Evolutionary conservation across 768 basidiomycete species (phyloP).

Genomic region (Leccinum pellstonianum): DNA sequence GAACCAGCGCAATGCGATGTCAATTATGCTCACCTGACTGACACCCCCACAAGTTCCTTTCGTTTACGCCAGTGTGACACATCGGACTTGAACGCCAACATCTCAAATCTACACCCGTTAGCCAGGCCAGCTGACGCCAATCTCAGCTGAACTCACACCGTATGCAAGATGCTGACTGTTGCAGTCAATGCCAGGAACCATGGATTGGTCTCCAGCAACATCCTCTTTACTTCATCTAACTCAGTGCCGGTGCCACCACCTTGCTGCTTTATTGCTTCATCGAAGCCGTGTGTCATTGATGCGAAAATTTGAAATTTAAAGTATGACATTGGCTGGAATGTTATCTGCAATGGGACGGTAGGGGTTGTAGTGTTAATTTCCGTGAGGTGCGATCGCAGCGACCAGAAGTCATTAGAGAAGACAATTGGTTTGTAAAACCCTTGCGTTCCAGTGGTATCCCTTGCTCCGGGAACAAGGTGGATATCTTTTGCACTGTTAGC

Average conservation of each 20-base stretch:
- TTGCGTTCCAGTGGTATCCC: constrained; percentile 63
- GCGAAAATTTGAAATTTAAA: constrained; percentile 88
- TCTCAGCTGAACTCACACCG: constrained; percentile 55
- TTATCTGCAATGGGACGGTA: constrained; percentile 74
- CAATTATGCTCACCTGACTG: constrained; percentile 63
- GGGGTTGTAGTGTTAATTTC: constrained; percentile 86
- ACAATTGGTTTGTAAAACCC: constrained; percentile 85
- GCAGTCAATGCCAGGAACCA: constrained; percentile 85
- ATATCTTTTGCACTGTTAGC: constrained; percentile 49
- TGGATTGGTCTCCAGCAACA: constrained; percentile 86
- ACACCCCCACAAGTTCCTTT: constrained; percentile 94
- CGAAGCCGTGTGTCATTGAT: constrained; percentile 81
- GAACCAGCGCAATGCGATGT: constrained; percentile 9
- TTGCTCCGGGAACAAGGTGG: constrained; percentile 53
- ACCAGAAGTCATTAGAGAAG: constrained; percentile 96
- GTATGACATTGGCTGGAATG: constrained; percentile 81
- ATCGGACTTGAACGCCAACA: constrained; percentile 94
- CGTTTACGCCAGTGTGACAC: constrained; percentile 94
- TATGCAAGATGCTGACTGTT: constrained; percentile 83
- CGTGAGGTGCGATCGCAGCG: constrained; percentile 73
- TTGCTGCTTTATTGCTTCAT: constrained; percentile 79
- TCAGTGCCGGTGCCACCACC: constrained; percentile 63
- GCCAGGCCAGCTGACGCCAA: constrained; percentile 6
- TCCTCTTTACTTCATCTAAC: constrained; percentile 93
- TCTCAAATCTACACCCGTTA: constrained; percentile 67